Evolutionary conservation across 2,329 filamentous ascomycete species (phyloP).

Genomic region (Cladosporium sp.): DNA sequence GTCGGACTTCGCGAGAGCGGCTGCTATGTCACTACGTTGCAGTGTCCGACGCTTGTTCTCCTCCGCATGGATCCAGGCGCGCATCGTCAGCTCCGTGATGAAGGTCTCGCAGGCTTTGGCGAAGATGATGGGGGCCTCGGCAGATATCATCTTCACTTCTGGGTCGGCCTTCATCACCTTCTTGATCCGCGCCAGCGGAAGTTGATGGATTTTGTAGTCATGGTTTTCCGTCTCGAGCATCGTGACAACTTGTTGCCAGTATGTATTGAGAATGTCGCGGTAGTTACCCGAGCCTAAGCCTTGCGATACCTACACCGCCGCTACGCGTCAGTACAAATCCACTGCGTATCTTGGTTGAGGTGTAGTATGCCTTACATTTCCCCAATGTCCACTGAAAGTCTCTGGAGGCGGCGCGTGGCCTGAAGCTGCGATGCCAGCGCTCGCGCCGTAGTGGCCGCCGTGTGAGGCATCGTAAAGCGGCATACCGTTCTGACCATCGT

Average conservation of each 20-base stretch:
- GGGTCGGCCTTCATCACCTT: slow-evolving; percentile 99
- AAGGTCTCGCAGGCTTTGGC: slow-evolving; percentile 99
- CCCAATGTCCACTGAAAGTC: slow-evolving; percentile 89
- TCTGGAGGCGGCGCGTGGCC: slow-evolving; percentile 84
- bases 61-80: slow-evolving; percentile 98
- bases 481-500: slow-evolving; percentile 46
- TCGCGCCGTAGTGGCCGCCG: slow-evolving; percentile 45
- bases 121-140: slow-evolving; percentile 94
- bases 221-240: slow-evolving; percentile 92
- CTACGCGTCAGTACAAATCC: background rate
- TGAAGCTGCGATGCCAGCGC: slow-evolving; percentile 68
- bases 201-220: slow-evolving; percentile 96
- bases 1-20: slow-evolving; percentile 90
- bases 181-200: slow-evolving; percentile 96
- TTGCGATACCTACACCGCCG: slow-evolving; percentile 70
- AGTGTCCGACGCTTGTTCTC: slow-evolving; percentile 96
- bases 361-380: slow-evolving; percentile 61
- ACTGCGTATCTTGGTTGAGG: background rate
- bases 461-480: slow-evolving; percentile 41
- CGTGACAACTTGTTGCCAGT: slow-evolving; percentile 98
- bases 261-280: slow-evolving; percentile 95
- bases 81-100: slow-evolving; percentile 92
- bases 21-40: slow-evolving; percentile 93
- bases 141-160: slow-evolving; percentile 99
- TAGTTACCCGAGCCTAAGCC: slow-evolving; percentile 77